Evolutionary conservation across 2,329 filamentous ascomycete genomes (phyloP), one percentile per base, ranked within the genome.

Genomic region (Calonectria pauciramosa): DNA sequence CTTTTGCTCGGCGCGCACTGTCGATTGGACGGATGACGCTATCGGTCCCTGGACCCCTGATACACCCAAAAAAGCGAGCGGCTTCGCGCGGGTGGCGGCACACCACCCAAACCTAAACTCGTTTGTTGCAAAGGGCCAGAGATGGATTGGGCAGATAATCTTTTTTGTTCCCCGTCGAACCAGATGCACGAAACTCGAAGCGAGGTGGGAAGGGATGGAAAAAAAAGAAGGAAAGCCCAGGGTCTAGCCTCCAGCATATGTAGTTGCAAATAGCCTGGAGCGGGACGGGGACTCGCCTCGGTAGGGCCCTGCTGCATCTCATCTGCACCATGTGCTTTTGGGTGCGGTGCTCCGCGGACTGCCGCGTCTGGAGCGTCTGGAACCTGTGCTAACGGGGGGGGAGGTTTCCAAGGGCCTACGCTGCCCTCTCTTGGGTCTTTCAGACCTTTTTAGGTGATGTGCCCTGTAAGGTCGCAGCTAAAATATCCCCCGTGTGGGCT

Each of bases 61-160:
- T 54, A 20, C 47, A 28, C 36, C 34, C 52, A 68, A 68, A 41
- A 41, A 16, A 32, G 60, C 28, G 47, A 56, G 47, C 47, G 70
- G 63, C 38, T 72, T 60, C 54, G 66, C 28, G 70, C 70, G 74
- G 72, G 77, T 76, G 77, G 78, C 78, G 72, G 72, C 70, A 77
- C 71, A 67, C 75, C 74, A 63, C 69, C 75, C 56, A 77, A 77
- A 75, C 72, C 76, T 76, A 75, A 72, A 73, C 67, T 59, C 73
- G 69, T 52, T 74, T 41, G 52, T 65, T 36, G n/a, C 68, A 63
- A 44, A 20, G 20, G 9, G 20, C 26, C 28, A 41, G 23, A n/a
- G 7, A 59, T 4, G 34, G 28, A 34, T 63, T 30, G 30, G 56
- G 14, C 38, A 56, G 30, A 32, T 32, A 20, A 38, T 41, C 26